Evolutionary conservation across 257 asterid genomes (phyloP).

Genomic region (Solanum piurae): DNA sequence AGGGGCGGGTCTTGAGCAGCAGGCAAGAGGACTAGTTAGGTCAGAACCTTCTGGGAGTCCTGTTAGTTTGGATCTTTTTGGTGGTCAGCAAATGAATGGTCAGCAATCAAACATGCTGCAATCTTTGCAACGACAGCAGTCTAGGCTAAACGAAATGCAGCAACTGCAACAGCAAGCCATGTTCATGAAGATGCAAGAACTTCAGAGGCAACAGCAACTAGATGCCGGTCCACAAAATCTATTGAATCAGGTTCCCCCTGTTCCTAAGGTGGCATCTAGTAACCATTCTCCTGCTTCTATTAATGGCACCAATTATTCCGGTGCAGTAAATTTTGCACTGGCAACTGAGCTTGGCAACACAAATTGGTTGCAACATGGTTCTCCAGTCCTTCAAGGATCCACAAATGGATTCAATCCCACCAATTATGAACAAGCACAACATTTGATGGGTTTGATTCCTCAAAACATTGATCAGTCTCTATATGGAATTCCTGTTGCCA

Average conservation of each 20-base stretch:
- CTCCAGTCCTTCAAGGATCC: conserved; percentile 51
- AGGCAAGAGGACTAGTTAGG: conserved; percentile 42
- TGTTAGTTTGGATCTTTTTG: conserved; percentile 77
- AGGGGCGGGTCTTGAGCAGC: conserved; percentile 45
- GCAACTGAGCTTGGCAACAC: conserved; percentile 40
- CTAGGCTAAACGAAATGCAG: conserved; percentile 58
- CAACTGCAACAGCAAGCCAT: conserved; percentile 66
- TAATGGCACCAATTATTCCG: conserved; percentile 43
- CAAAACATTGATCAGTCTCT: conserved; percentile 70
- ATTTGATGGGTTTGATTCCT: conserved; percentile 33
- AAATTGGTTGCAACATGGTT: conserved; percentile 51
- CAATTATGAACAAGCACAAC: conserved; percentile 41
- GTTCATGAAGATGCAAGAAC: conserved; percentile 35
- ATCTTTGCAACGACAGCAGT: conserved; percentile 57
- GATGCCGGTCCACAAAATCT: conserved; percentile 43
- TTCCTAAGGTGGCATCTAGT: conserved; percentile 46
- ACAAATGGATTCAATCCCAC: conserved; percentile 44
- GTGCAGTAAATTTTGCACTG: conserved; percentile 30
- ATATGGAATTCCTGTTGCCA: conserved; percentile 75
- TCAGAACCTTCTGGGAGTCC: conserved; percentile 47
- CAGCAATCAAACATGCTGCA: conserved; percentile 64
- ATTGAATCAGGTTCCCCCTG: conserved; percentile 30
- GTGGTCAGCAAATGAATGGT: conserved; percentile 72
- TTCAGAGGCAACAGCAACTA: conserved; percentile 23
- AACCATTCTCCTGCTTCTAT: conserved; percentile 34